Conservation (phyloP, 495 filamentous ascomycete species). For the Hyaloscypha bicolor region DNA sequence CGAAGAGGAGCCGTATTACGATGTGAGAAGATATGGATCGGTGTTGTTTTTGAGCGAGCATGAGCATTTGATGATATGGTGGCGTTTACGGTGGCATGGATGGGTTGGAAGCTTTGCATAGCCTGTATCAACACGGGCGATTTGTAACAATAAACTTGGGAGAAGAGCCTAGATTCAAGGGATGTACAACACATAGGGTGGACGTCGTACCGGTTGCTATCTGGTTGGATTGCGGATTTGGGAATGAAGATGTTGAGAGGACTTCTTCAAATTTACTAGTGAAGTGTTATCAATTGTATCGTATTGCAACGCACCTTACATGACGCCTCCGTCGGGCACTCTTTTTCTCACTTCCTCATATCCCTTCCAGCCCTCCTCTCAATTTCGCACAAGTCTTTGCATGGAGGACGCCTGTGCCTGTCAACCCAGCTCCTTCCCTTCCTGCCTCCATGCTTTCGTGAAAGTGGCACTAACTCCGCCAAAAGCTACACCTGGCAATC, state of each 20-base stretch:
- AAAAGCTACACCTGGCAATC: no score
- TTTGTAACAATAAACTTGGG: neutral
- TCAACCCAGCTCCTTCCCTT: no score
- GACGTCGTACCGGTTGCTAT: neutral
- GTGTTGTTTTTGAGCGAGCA: constrained; percentile 19
- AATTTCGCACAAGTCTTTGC: no score
- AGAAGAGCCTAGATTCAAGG: neutral
- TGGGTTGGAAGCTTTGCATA: neutral
- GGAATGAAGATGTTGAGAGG: neutral
- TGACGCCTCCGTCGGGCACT: neutral
- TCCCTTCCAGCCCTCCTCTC: no score
- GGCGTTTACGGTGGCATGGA: constrained; percentile 8
- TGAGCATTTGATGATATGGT: constrained; percentile 6
- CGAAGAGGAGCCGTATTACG: neutral
- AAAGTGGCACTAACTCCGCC: no score
- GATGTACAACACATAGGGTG: neutral
- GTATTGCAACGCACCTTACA: no score
- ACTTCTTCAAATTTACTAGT: neutral
- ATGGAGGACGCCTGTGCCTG: no score
- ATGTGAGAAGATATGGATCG: constrained; percentile 6
- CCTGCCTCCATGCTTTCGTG: no score
- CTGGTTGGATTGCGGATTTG: neutral
- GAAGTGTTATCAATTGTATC: no score
- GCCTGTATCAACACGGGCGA: neutral
- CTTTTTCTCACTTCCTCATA: neutral